Evolutionary conservation across 2,329 filamentous ascomycete genomes (phyloP).

Genomic region (Trichoderma asperellum): DNA sequence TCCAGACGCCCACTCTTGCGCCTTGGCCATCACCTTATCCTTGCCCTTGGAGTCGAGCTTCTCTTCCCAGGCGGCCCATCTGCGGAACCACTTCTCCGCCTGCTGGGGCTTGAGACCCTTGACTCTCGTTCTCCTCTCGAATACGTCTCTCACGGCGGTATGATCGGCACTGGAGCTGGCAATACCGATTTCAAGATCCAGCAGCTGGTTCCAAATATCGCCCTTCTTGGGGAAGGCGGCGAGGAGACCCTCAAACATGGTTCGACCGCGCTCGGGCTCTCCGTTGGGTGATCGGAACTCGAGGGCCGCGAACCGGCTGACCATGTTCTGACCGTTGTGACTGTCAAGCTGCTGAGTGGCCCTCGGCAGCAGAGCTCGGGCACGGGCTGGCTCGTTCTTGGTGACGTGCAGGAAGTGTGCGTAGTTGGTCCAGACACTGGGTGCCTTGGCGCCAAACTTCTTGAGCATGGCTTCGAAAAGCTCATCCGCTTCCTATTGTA

Average conservation of each 20-base stretch:
- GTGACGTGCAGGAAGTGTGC: conserved; percentile 87
- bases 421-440: conserved; percentile 90
- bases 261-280: conserved; percentile 87
- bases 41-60: conserved; percentile 67
- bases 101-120: conserved; percentile 78
- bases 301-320: conserved; percentile 85
- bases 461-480: conserved; percentile 86
- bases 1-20: conserved; percentile 68
- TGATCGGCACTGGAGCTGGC: conserved; percentile 56
- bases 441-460: conserved; percentile 81
- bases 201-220: conserved; percentile 89
- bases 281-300: conserved; percentile 86
- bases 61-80: conserved; percentile 90
- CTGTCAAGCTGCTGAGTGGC: conserved; percentile 81
- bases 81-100: conserved; percentile 86
- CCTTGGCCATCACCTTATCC: conserved; percentile 71
- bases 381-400: conserved; percentile 69
- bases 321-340: conserved; percentile 67
- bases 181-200: conserved; percentile 78
- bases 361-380: conserved; percentile 76
- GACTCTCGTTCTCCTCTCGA: conserved; percentile 74
- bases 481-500: conserved; percentile 76
- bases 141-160: conserved; percentile 71
- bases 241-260: conserved; percentile 88
- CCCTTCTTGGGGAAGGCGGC: conserved; percentile 84